Conservation (phyloP, 2,329 filamentous ascomycete genomes). For the Harringtonia lauricola region DNA sequence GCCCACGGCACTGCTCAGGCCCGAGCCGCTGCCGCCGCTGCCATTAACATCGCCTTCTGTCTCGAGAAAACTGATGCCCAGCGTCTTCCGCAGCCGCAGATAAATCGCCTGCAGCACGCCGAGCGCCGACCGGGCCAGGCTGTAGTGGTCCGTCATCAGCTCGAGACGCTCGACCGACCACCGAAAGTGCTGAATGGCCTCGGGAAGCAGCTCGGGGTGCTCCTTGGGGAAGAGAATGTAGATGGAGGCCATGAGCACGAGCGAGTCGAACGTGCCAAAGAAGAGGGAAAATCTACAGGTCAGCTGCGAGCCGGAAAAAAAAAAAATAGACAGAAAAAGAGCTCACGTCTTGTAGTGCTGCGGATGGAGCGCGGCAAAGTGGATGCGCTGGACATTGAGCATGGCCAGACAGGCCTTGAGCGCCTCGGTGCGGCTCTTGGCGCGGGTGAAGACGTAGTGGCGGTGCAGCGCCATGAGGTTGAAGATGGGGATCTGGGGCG, state of each 20-base stretch:
- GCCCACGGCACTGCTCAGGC: no score
- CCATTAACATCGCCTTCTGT: constrained; percentile 10
- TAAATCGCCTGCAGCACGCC: constrained; percentile 45
- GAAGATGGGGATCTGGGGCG: constrained; percentile 39
- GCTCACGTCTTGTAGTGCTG: constrained; percentile 37
- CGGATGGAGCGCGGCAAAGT: constrained; percentile 36
- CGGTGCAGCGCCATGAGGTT: constrained; percentile 49
- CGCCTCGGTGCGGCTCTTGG: constrained; percentile 41
- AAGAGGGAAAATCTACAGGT: constrained; percentile 40
- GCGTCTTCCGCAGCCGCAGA: constrained; percentile 38
- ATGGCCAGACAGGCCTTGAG: constrained; percentile 44
- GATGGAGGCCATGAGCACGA: constrained; percentile 48
- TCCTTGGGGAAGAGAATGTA: constrained; percentile 50
- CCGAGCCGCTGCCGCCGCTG: not conserved
- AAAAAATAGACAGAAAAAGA: not conserved
- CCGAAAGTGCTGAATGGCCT: constrained; percentile 42
- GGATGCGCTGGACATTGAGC: constrained; percentile 39
- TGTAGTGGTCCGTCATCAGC: constrained; percentile 41
- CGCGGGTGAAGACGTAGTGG: constrained; percentile 49
- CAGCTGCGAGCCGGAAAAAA: not conserved
- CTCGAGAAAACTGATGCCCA: constrained; percentile 23
- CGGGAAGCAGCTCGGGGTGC: constrained; percentile 33
- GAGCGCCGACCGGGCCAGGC: constrained; percentile 40
- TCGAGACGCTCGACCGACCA: constrained; percentile 50
- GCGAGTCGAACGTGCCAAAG: constrained; percentile 53